A percentile compares a stretch with the other conserved stretches of the same genome.
Conservation (phyloP, 2,329 filamentous ascomycete species). For the Fusarium hostae region DNA sequence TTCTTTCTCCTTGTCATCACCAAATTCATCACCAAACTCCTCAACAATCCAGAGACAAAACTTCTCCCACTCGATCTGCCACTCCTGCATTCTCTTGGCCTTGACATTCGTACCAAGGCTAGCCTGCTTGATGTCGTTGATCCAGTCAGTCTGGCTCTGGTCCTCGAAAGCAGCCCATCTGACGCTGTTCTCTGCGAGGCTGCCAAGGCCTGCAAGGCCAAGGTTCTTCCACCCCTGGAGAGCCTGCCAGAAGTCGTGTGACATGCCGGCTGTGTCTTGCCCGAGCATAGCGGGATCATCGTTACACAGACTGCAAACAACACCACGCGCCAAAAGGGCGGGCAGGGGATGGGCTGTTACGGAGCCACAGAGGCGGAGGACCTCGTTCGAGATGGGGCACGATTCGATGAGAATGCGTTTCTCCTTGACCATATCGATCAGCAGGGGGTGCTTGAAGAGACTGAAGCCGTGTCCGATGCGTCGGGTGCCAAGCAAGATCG, state of each 20-base stretch:
- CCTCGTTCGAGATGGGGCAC: slow-evolving; percentile 92
- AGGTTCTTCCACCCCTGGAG: slow-evolving; percentile 93
- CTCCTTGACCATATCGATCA: slow-evolving; percentile 89
- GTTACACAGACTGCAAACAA: slow-evolving; percentile 85
- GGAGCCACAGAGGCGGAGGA: slow-evolving; percentile 80
- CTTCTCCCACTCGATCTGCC: slow-evolving; percentile 84
- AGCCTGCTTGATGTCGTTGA: slow-evolving; percentile 76
- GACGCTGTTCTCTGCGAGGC: slow-evolving; percentile 91
- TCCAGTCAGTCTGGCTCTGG: slow-evolving; percentile 76
- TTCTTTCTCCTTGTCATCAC: slow-evolving; percentile 34
- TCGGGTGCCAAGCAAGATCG: slow-evolving; percentile 84
- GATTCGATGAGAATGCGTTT: slow-evolving; percentile 89
- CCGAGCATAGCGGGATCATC: slow-evolving; percentile 92
- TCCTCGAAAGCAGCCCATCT: slow-evolving; percentile 92
- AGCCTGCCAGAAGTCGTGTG: slow-evolving; percentile 94
- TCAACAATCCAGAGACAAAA: slow-evolving; percentile 92
- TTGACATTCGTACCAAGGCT: slow-evolving; percentile 77
- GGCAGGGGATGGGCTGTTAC: slow-evolving; percentile 85
- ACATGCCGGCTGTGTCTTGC: slow-evolving; percentile 83
- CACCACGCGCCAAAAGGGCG: slow-evolving; percentile 84
- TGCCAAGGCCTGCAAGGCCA: slow-evolving; percentile 85
- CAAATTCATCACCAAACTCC: slow-evolving; percentile 77
- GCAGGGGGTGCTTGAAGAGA: slow-evolving; percentile 88
- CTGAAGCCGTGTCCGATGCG: slow-evolving; percentile 92
- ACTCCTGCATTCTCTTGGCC: slow-evolving; percentile 78